Base-by-base conservation (phyloP, 805 yeast genomes). In the Candida peoriensis region DNA sequence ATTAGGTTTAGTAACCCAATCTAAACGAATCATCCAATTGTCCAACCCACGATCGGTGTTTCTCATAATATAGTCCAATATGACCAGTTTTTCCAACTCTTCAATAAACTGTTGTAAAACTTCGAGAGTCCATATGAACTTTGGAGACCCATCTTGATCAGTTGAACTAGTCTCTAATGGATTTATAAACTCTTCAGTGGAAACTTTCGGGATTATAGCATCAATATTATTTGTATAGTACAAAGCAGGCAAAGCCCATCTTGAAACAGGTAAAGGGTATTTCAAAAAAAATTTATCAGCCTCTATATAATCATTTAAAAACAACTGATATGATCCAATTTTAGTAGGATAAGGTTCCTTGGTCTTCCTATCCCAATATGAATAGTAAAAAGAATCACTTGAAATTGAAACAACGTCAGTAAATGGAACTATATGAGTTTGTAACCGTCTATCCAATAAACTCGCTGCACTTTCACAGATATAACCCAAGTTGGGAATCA, bases 11-110 rank as follows among this genome's bases (percentile, higher is more conserved):
- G 41, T 38, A 13, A 46, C 38, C 70, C 76, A 72, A n/a, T 66
- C 70, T 13, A 78, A 46, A 36, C 66, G 66, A 15, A 81, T 69
- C 90, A 82, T 81, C 89, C 89, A 81, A 46, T 82, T 81, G 49
- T 81, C 89, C 9, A 76, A 53, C 1, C 85, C 84, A 24, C 90
- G 58, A 52, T 81, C 89, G 0, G 90, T 81, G 47, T 82, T 81
- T 44, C 89, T 58, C 72, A 81, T 78, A 3, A 81, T 69, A 46
- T 81, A 81, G 47, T 81, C 89, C 20, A 81, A 57, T 23, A 81
- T 74, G 2, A 82, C 86, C 43, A 81, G 58, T 46, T 80, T 80
- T 46, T 81, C 88, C 20, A 81, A 51, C 52, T 81, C 81, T 34
- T 69, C 66, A 24, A 79, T 63, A 42, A 82, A 76, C 38, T 76